A percentile compares a stretch with the other conserved stretches of the same genome.
Conservation (phyloP, 2,329 filamentous ascomycete species). For the Grosmannia huntii region DNA sequence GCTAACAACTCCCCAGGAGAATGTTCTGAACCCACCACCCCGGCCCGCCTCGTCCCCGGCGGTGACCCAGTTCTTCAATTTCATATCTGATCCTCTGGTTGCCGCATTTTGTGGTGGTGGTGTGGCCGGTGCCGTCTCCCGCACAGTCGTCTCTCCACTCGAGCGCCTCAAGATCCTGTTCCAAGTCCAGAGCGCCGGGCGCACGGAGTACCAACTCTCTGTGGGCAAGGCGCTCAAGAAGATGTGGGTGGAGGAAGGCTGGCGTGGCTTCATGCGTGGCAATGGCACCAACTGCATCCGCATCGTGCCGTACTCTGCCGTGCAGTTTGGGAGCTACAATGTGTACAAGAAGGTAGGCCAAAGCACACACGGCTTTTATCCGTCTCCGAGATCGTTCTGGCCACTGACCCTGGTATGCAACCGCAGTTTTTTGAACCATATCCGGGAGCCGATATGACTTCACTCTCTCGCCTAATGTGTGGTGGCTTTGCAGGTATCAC, state of each 20-base stretch:
- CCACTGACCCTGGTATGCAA: background rate
- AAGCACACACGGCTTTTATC: background rate
- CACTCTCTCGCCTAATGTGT: slow-evolving; percentile 69
- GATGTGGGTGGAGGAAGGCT: slow-evolving; percentile 95
- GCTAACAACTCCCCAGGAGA: slow-evolving; percentile 1
- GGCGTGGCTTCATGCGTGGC: slow-evolving; percentile 92
- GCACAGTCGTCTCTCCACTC: slow-evolving; percentile 90
- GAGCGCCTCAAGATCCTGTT: slow-evolving; percentile 97
- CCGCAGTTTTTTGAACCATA: slow-evolving; percentile 62
- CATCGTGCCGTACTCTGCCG: slow-evolving; percentile 94
- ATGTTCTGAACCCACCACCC: slow-evolving; percentile 7
- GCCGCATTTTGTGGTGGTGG: slow-evolving; percentile 92
- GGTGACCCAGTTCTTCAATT: slow-evolving; percentile 26
- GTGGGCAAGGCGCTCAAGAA: slow-evolving; percentile 80
- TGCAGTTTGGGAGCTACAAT: slow-evolving; percentile 97
- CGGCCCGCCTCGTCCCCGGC: slow-evolving; percentile 12
- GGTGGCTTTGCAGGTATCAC: slow-evolving; percentile 89
- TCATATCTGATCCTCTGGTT: slow-evolving; percentile 67
- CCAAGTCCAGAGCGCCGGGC: slow-evolving; percentile 81
- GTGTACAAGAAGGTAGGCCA: slow-evolving; percentile 76
- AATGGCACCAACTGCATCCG: slow-evolving; percentile 98
- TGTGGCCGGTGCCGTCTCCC: slow-evolving; percentile 89
- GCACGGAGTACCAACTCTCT: slow-evolving; percentile 86
- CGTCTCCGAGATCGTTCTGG: too few species aligned
- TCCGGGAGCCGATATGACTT: slow-evolving; percentile 60